Evolutionary conservation across 208 protist species (phyloP), one percentile per base, ranked within the genome.

Genomic region (Tritrichomonas foetus): DNA sequence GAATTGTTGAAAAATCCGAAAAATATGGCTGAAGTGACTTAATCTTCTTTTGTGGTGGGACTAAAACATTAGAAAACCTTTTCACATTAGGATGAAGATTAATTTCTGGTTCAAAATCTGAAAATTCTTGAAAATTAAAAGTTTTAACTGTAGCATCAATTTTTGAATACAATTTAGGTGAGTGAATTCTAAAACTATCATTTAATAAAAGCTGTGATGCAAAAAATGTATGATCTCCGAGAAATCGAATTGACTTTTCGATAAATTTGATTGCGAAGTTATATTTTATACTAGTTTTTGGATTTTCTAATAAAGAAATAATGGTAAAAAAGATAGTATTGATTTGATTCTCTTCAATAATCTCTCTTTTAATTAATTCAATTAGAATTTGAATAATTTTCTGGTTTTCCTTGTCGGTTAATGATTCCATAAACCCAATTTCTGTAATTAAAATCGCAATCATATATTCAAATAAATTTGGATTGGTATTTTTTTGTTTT

Each of bases 81-180:
- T 33, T n/a, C 14, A 89, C 20, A 55, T 53, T 16, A 5, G 33
- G 3, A n/a, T 44, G 47, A 11, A 89, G 20, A 27, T 20, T 5
- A 20, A 89, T 57, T 5, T 61, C 78, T 27, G 44, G 16, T 0
- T 57, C 25, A n/a, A 47, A 53, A 53, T 89, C 78, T 27, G 47
- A 53, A 16, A 89, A 89, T 39, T 89, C 47, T 89, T 57, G 47
- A n/a, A 89, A 89, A 20, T 41, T 49, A 39, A 89, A 89, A 61
- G 78, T 53, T 53, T 89, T 61, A 5, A 89, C 2, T 22, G 33
- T 89, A 11, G 33, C 25, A 11, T 44, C 44, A 53, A 89, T 33
- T 57, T 89, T 53, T 57, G 33, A 14, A 57, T 89, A 89, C 44
- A 57, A 61, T 57, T 33, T 27, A 55, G 39, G 39, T 8, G 44